phyloP scores from a whole-genome alignment of 768 basidiomycete species.

The Termitomyces sp. region DNA sequence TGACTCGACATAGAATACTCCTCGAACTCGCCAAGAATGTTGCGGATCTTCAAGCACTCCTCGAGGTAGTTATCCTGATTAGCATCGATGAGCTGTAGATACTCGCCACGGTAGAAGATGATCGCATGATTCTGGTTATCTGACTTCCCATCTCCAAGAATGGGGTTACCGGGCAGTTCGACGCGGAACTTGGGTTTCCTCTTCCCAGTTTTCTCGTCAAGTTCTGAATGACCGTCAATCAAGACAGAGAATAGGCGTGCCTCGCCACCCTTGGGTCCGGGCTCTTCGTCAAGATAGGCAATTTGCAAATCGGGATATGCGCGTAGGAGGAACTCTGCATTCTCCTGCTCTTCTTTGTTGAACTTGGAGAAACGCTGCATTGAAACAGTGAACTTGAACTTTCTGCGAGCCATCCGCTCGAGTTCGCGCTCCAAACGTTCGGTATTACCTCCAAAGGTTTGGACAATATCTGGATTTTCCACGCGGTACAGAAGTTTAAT shows the following conservation, averaged over 20 bases:
- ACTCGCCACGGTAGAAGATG: constrained; percentile 98
- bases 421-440: constrained; percentile 94
- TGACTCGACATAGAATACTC: constrained; percentile 88
- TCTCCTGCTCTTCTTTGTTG: constrained; percentile 98
- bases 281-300: constrained; percentile 96
- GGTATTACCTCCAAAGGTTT: constrained; percentile 94
- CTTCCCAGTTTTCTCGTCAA: constrained; percentile 84
- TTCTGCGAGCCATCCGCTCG: constrained; percentile 94
- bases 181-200: constrained; percentile 96
- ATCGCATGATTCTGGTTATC: constrained; percentile 99
- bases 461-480: constrained; percentile 97
- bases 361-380: constrained; percentile 99
- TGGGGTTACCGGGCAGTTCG: constrained; percentile 97
- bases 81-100: constrained; percentile 97
- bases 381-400: constrained; percentile 97
- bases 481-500: constrained; percentile 99
- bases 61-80: constrained; percentile 99
- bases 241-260: constrained; percentile 87
- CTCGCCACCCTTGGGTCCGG: constrained; percentile 84
- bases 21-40: constrained; percentile 96
- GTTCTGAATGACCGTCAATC: constrained; percentile 97
- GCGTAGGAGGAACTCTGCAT: constrained; percentile 95
- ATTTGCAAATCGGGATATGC: constrained; percentile 99
- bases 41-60: constrained; percentile 98
- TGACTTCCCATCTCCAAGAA: constrained; percentile 97